A percentile compares a stretch with the other conserved stretches of the same genome.
phyloP scores from a whole-genome alignment of 2,329 filamentous ascomycete genomes.

The Helicocarpus griseus region DNA sequence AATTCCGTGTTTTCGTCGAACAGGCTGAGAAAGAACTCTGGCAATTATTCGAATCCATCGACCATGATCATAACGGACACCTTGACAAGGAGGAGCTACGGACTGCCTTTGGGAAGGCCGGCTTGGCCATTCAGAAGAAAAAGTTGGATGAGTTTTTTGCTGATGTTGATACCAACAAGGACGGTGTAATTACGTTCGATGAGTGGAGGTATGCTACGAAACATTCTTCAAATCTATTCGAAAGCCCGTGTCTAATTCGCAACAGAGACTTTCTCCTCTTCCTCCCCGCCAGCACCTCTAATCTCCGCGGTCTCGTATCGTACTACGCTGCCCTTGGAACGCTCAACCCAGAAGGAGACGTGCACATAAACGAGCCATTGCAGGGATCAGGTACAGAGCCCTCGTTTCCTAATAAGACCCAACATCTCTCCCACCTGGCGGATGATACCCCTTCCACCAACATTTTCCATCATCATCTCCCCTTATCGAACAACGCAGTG shows the following conservation, averaged over 20 bases:
- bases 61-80: conserved; percentile 73
- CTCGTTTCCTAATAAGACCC: conserved; percentile 31
- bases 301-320: conserved; percentile 72
- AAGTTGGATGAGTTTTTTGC: conserved; percentile 78
- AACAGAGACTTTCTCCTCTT: conserved; percentile 83
- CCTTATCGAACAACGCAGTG: conserved; percentile 8
- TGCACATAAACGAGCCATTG: conserved; percentile 80
- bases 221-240: background rate
- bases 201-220: conserved; percentile 80
- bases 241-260: background rate
- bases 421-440: conserved; percentile 15
- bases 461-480: conserved; percentile 12
- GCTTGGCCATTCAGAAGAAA: conserved; percentile 65
- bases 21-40: conserved; percentile 77
- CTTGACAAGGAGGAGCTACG: conserved; percentile 79
- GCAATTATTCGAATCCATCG: conserved; percentile 75
- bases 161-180: conserved; percentile 80
- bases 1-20: conserved; percentile 83
- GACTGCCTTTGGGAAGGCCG: conserved; percentile 65
- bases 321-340: conserved; percentile 87
- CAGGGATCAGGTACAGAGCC: conserved; percentile 76
- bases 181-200: conserved; percentile 78
- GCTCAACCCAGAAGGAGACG: conserved; percentile 89
- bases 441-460: conserved; percentile 9
- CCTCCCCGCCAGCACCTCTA: conserved; percentile 54